Base-by-base conservation (phyloP, 148 eudicot species). In the Polygonum maritimum region DNA sequence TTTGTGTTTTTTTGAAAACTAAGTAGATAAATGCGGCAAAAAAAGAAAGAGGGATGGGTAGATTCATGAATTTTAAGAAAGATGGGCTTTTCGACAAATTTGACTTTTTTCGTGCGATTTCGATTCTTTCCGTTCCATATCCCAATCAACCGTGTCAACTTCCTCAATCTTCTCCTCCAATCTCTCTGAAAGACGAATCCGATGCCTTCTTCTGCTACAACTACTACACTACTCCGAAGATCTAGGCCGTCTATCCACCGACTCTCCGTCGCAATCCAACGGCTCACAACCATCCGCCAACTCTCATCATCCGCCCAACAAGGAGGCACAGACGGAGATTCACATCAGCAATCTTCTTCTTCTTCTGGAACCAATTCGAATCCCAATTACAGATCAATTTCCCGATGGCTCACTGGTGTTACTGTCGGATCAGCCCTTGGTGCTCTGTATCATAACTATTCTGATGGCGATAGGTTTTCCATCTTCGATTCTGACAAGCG, bases 151-250 rank as follows among this genome's bases (percentile, higher is more conserved):
- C 72, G 18, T 31, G 5, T 19, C 7, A 16, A 4, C 52, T 48
- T 3, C 35, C 54, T 48, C 33, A 22, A 33, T 12, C 75, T 13
- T 16, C 35, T 1, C 26, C 75, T 47, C 74, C 52, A 12, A 35
- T 21, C 75, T 41, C 75, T 21, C 52, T 36, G 44, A 35, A 35
- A 35, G 54, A 41, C 1, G 14, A 22, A 22, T 72, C 75, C 75
- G 75, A 72, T 44, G 75, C 52, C 33, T 72, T 72, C 51, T 72
- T 26, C 75, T 41, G 75, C 49, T 15, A 36, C 71, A 16, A 67
- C 71, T 10, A 44, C 10, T 38, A 35, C 44, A 67, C 71, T 67
- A 36, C 45, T 67, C 21, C 44, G 71, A 67, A 67, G 44, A 67
- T 36, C 71, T 67, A 44, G 44, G 7, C 21, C 71, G 19, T 33